These are phyloP conservation scores for Geosiphon pyriformis DNA, from an alignment of 192 early-diverging fungal species.

Conservation along the genomic window DNA sequence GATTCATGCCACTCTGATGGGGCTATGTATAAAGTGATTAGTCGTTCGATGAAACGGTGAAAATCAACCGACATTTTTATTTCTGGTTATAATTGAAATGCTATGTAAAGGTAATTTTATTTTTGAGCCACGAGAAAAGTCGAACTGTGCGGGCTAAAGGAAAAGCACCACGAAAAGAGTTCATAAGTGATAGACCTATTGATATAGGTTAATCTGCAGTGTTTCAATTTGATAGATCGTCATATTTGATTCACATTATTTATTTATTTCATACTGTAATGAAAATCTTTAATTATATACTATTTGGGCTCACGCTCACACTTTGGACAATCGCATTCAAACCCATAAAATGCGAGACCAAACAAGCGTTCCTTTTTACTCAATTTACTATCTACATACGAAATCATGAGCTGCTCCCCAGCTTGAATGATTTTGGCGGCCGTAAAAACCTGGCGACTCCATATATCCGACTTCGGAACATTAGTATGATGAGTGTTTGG, in stretches of 20 bases:
- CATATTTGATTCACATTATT: too few species aligned
- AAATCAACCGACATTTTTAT: conserved; percentile 17
- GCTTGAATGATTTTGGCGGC: neutral
- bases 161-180: too few species aligned
- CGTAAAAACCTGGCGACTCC: neutral
- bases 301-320: too few species aligned
- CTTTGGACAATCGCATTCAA: neutral
- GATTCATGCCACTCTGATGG: conserved; percentile 17
- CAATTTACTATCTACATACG: neutral
- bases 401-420: neutral
- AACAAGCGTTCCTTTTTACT: neutral
- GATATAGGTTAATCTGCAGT: too few species aligned
- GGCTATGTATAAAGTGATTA: conserved; percentile 12
- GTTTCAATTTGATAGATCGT: too few species aligned
- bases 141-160: too few species aligned
- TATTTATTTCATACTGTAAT: too few species aligned
- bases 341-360: neutral
- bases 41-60: conserved; percentile 16
- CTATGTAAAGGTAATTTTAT: too few species aligned
- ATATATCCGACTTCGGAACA: neutral
- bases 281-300: too few species aligned
- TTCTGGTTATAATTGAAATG: too few species aligned
- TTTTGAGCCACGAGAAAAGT: too few species aligned
- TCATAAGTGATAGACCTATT: too few species aligned
- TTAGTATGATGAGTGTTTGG: neutral